Evolutionary conservation across 192 early-diverging fungal species (phyloP), one percentile per base, ranked within the genome.

Genomic region (Lunasporangiospora selenospora): DNA sequence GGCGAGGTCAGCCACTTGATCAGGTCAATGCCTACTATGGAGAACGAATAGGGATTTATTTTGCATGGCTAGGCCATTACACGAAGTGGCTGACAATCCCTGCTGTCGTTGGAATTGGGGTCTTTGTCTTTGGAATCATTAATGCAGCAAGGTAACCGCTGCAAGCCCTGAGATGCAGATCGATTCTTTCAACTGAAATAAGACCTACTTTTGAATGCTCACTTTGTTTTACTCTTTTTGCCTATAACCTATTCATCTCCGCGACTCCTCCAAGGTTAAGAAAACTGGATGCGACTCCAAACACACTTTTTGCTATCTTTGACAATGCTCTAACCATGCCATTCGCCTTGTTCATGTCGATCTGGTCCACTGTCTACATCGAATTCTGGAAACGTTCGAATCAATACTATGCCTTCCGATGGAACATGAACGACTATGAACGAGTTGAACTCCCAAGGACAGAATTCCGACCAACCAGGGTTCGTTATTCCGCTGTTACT

Each of bases 21-120:
- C 50, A 80, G 2, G 77, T 85, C 38, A 73, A 76, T 48, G 54
- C 54, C 2, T 90, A 90, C 53, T 89, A 82, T 55, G 89, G 89
- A 3, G 89, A 91, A 59, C 56, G 80, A 27, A 75, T 86, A 32
- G 88, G 82, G 1, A 75, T 87, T 6, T 90, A 89, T 54, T 89
- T 90, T 78, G 81, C 86, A 7, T 90, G 85, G 83, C 57, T 89
- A 18, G 83, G 86, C 26, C 86, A 84, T 42, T 90, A 87, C 47
- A 82, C 85, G 0, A 67, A 81, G 13, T 89, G 87, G 87, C 53
- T 82, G 4, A 38, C 53, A 15, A 18, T 75, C n/a, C 81, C 86
- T 10, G 65, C 85, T 15, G 8, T 77, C 6, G 27, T 86, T 3
- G 89, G 87, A 0, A 21, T 86, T 6, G 44, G 73, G 6, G 83